Evolutionary conservation across 2,329 filamentous ascomycete genomes (phyloP).

Genomic region (Xenosphaeropsis pyriputrescens): DNA sequence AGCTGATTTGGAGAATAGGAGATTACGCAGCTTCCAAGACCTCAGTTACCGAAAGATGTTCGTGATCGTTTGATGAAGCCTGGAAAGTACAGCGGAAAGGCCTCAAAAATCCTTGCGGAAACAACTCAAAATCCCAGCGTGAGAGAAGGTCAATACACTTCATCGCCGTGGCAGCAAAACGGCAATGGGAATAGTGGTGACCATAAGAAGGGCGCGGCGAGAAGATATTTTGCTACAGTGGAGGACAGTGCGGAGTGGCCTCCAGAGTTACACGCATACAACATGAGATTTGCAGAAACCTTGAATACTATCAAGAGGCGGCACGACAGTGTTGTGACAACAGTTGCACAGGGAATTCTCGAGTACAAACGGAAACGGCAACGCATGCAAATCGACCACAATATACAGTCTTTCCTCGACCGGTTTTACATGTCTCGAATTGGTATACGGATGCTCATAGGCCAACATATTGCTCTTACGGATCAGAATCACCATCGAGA

Average conservation of each 20-base stretch:
- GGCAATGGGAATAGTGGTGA: slow-evolving; percentile 32
- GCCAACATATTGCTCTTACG: slow-evolving; percentile 92
- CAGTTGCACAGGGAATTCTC: slow-evolving; percentile 91
- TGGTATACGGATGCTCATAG: slow-evolving; percentile 97
- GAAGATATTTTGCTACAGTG: slow-evolving; percentile 82
- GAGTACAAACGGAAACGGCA: slow-evolving; percentile 96
- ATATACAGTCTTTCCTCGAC: slow-evolving; percentile 94
- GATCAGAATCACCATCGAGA: slow-evolving; percentile 84
- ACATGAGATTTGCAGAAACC: slow-evolving; percentile 76
- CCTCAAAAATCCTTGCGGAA: slow-evolving; percentile 58
- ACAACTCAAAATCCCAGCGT: slow-evolving; percentile 85
- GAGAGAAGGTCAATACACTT: slow-evolving; percentile 64
- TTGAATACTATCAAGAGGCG: slow-evolving; percentile 89
- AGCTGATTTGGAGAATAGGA: slow-evolving; percentile 42
- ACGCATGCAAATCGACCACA: slow-evolving; percentile 95
- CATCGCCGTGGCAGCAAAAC: slow-evolving; percentile 31
- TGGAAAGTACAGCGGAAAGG: slow-evolving; percentile 36
- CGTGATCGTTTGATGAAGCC: slow-evolving; percentile 66
- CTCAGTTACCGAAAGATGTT: slow-evolving; percentile 60
- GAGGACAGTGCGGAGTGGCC: slow-evolving; percentile 87
- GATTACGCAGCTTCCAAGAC: slow-evolving; percentile 75
- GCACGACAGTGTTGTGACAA: slow-evolving; percentile 95
- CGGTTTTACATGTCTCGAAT: slow-evolving; percentile 99
- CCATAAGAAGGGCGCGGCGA: slow-evolving; percentile 35
- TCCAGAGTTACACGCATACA: slow-evolving; percentile 86